Base-by-base conservation (phyloP, 2,329 filamentous ascomycete species). In the Colletotrichum higginsianum region DNA sequence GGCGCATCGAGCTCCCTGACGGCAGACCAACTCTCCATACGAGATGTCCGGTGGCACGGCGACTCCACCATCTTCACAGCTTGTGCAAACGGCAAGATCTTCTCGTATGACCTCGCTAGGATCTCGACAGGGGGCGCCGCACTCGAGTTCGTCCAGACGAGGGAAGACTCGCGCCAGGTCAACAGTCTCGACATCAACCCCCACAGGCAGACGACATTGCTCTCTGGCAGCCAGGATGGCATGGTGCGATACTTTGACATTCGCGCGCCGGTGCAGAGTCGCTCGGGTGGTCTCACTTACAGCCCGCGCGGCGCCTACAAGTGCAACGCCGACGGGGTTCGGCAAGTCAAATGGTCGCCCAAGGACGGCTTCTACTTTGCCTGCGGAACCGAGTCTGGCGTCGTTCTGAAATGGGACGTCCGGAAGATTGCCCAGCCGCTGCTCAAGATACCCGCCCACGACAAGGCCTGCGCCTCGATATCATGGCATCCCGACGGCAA, bases 401-500 rank as follows among this genome's bases (percentile, higher is more conserved):
- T 87, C 16, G 84, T 92, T 15, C 80, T 91, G 74, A 91, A 91
- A 76, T 92, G 90, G 89, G 90, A 92, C 78, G 84, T 90, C 5
- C 85, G 89, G 8, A 89, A 89, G 75, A 75, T 85, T 7, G 80
- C 79, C 18, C 83, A 85, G 12, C 90, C 90, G 1, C 75, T 90
- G 15, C 77, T 92, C 60, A 86, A 88, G 74, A 88, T 92, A 75
- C 88, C 88, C 40, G 90, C 88, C 0, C 90, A 92, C 76, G 88
- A 90, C 67, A 89, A 87, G 73, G 84, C 87, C 0, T 90, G 89
- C 75, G 84, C 87, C 2, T 85, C 89, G 0, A 88, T 92, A 53
- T 86, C 89, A 3, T 93, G 91, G 91, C 91, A 93, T 74, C 88
- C 89, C 0, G 91, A 93, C 76, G 91, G 91, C 16, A 85, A 87